Conservation (phyloP, 306 rosid species). For the Vigna angularis region DNA sequence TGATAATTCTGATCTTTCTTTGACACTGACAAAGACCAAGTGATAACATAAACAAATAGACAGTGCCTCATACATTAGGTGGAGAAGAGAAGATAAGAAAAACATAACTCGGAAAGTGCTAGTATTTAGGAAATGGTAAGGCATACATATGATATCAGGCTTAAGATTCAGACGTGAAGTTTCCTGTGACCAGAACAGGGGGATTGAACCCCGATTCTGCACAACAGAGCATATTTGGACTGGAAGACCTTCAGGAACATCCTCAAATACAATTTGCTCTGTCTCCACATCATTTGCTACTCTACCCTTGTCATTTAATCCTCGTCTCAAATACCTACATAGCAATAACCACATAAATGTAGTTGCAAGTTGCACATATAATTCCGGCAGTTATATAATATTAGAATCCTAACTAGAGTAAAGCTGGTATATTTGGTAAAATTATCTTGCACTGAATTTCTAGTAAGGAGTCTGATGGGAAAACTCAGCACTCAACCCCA, state of each 20-base stretch:
- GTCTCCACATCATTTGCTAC: slow-evolving; percentile 93
- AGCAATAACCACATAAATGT: background rate
- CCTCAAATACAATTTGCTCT: slow-evolving; percentile 77
- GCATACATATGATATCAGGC: slow-evolving; percentile 80
- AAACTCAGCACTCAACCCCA: background rate
- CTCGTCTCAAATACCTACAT: slow-evolving; percentile 80
- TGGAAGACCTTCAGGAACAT: slow-evolving; percentile 59
- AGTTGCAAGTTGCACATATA: background rate
- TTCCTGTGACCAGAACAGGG: slow-evolving; percentile 92
- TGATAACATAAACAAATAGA: slow-evolving; percentile 17
- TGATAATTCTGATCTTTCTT: slow-evolving; percentile 70
- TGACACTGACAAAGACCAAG: slow-evolving; percentile 56
- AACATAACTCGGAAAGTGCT: background rate
- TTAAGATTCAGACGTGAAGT: slow-evolving; percentile 73
- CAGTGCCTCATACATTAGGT: background rate
- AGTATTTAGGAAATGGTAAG: slow-evolving; percentile 12
- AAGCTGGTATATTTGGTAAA: background rate
- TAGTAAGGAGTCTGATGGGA: slow-evolving; percentile 1
- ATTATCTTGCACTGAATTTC: background rate
- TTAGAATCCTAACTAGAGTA: background rate
- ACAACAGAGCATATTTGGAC: slow-evolving; percentile 76
- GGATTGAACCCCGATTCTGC: slow-evolving; percentile 87
- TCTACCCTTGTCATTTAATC: slow-evolving; percentile 83
- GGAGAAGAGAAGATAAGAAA: slow-evolving; percentile 16
- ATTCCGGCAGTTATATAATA: slow-evolving; percentile 1